Evolutionary conservation across 163 green algal genomes (phyloP).

Genomic region (Trebouxiophyceae sp.): DNA sequence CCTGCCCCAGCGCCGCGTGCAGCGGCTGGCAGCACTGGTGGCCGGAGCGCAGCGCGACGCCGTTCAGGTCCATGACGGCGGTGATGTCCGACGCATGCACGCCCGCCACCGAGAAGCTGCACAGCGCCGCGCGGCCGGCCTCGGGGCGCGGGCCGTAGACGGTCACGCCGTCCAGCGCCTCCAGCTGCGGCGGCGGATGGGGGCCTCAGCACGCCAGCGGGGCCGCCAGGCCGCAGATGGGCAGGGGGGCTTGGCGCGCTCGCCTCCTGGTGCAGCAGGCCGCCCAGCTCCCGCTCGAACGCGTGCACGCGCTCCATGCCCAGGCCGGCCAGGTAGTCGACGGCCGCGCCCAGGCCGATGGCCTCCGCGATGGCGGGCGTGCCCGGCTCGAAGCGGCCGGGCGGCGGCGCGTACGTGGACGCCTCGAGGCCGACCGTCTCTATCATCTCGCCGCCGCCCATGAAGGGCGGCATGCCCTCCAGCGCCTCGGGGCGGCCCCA

Average conservation of each 20-base stretch:
- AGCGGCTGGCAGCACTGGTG: slow-evolving; percentile 98
- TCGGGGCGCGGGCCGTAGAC: slow-evolving; percentile 82
- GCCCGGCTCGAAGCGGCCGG: slow-evolving; percentile 90
- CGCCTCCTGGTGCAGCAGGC: slow-evolving; percentile 60
- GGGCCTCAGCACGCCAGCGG: not conserved
- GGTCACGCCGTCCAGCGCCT: slow-evolving; percentile 49
- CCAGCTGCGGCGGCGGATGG: slow-evolving; percentile 58
- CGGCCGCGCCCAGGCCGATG: slow-evolving; percentile 89
- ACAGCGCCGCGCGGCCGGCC: slow-evolving; percentile 67
- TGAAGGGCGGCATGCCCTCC: slow-evolving; percentile 88
- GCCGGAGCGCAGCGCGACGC: slow-evolving; percentile 81
- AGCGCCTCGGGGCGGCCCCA: slow-evolving; percentile 87
- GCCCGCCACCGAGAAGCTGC: slow-evolving; percentile 89
- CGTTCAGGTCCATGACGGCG: slow-evolving; percentile 74
- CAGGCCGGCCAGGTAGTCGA: slow-evolving; percentile 74
- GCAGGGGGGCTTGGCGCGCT: too few relatives aligned
- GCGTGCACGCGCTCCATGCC: slow-evolving; percentile 62
- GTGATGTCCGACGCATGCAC: slow-evolving; percentile 93
- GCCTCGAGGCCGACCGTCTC: slow-evolving; percentile 82
- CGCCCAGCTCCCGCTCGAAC: slow-evolving; percentile 77
- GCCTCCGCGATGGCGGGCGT: slow-evolving; percentile 95
- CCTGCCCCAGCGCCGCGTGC: slow-evolving; percentile 72
- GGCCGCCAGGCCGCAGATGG: not conserved
- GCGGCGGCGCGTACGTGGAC: slow-evolving; percentile 87
- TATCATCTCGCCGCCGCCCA: slow-evolving; percentile 88